Evolutionary conservation across 2,329 filamentous ascomycete species (phyloP).

Genomic region (Fusarium euwallaceae): DNA sequence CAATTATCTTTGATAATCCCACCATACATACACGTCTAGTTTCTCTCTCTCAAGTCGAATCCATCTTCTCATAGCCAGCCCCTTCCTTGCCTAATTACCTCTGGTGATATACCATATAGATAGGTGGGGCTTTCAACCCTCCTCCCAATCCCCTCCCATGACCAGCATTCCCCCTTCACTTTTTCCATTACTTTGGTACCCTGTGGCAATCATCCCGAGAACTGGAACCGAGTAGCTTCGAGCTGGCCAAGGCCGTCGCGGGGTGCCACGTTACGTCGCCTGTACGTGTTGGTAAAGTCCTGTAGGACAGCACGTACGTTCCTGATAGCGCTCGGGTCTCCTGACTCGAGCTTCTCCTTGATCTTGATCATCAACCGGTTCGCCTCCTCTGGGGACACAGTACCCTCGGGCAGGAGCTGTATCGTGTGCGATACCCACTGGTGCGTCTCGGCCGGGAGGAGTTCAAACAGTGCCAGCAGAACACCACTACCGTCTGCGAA

Average conservation of each 20-base stretch:
- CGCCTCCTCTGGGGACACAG: conserved; percentile 83
- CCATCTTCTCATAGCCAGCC: conserved; percentile 21
- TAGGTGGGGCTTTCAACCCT: conserved; percentile 3
- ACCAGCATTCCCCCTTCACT: neutral
- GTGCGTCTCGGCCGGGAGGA: conserved; percentile 84
- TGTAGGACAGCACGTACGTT: conserved; percentile 89
- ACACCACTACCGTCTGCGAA: conserved; percentile 95
- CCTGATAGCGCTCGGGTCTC: conserved; percentile 71
- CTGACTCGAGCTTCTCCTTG: conserved; percentile 78
- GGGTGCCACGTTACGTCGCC: conserved; percentile 94
- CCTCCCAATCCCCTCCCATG: conserved; percentile 1
- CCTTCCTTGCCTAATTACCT: conserved; percentile 6
- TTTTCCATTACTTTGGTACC: neutral
- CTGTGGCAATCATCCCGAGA: conserved; percentile 58
- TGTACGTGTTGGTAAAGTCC: conserved; percentile 96
- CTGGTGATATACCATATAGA: conserved; percentile 16
- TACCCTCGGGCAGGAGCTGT: conserved; percentile 84
- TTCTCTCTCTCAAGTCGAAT: conserved; percentile 3
- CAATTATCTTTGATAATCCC: conserved; percentile 43
- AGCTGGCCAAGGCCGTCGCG: conserved; percentile 89
- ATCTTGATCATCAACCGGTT: conserved; percentile 86
- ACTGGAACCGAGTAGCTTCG: conserved; percentile 89
- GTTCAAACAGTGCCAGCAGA: conserved; percentile 88
- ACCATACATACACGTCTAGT: conserved; percentile 33
- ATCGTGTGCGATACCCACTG: conserved; percentile 88